Evolutionary conservation across 306 rosid genomes (phyloP).

Genomic region (Glycine soja): DNA sequence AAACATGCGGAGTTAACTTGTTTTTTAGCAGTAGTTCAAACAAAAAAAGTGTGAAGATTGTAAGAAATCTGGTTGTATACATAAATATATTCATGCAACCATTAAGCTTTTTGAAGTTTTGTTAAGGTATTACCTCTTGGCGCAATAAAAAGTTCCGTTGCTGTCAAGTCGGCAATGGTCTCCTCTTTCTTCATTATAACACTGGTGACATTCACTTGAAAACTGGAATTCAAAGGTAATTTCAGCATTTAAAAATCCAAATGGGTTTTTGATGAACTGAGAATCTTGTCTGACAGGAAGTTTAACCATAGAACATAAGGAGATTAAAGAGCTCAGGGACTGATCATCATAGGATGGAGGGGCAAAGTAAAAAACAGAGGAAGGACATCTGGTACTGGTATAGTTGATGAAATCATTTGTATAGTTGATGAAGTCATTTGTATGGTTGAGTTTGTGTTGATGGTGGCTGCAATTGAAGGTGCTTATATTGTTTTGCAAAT

Average conservation of each 20-base stretch:
- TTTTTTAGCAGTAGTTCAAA: too few relatives aligned
- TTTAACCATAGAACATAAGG: slow-evolving; percentile 33
- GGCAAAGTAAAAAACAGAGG: slow-evolving; percentile 21
- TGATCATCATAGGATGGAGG: not conserved
- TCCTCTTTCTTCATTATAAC: not conserved
- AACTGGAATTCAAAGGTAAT: not conserved
- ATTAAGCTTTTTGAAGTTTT: too few relatives aligned
- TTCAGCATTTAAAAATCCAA: slow-evolving; percentile 12
- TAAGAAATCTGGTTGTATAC: too few relatives aligned
- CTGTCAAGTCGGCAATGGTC: slow-evolving; percentile 21
- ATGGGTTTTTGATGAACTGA: not conserved
- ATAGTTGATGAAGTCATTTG: not conserved
- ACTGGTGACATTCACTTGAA: not conserved
- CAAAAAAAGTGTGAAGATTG: too few relatives aligned
- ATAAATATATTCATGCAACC: too few relatives aligned
- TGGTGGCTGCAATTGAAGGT: slow-evolving; percentile 35
- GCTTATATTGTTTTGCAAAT: not conserved
- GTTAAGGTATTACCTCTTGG: slow-evolving; percentile 35
- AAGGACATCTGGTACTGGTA: not conserved
- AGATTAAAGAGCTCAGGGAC: not conserved
- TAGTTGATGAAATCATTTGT: too few relatives aligned
- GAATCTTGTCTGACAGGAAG: slow-evolving; percentile 29
- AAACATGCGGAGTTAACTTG: too few relatives aligned
- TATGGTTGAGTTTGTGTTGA: not conserved
- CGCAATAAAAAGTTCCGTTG: not conserved